Evolutionary conservation across 306 rosid species (phyloP).

Genomic region (Argentina anserina): DNA sequence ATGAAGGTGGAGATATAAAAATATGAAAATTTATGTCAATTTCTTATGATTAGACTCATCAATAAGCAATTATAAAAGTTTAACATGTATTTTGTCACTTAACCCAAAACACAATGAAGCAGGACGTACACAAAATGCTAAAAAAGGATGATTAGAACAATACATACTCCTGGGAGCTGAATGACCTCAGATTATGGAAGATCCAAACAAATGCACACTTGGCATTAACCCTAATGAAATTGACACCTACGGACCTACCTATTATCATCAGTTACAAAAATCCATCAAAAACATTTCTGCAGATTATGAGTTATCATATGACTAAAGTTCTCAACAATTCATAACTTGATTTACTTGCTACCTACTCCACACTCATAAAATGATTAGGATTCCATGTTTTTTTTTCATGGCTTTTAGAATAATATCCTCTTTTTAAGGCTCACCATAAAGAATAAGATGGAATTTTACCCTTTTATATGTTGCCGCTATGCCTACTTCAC

Average conservation of each 20-base stretch:
- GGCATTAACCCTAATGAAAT: constrained; percentile 3
- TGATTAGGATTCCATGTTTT: constrained; percentile 6
- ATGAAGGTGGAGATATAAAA: not conserved
- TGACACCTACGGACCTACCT: not conserved
- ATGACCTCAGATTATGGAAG: constrained; percentile 1
- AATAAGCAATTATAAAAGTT: not conserved
- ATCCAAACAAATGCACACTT: not conserved
- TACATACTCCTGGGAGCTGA: not conserved
- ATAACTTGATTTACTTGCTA: not conserved
- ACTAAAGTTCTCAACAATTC: not conserved
- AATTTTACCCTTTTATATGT: not conserved
- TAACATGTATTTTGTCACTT: not conserved
- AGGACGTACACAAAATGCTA: not conserved
- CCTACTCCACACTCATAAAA: constrained; percentile 20
- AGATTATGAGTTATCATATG: not conserved
- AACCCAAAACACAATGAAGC: not conserved
- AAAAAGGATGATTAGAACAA: not conserved
- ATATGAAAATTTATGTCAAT: not conserved
- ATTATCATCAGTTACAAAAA: not conserved
- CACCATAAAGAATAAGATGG: not conserved
- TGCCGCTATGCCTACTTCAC: constrained; percentile 2
- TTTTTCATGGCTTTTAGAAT: not conserved
- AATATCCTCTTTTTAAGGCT: constrained; percentile 1
- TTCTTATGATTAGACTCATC: not conserved
- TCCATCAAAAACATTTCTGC: not conserved